Evolutionary conservation across 495 filamentous ascomycete species (phyloP).

Genomic region (Tirmania nivea): DNA sequence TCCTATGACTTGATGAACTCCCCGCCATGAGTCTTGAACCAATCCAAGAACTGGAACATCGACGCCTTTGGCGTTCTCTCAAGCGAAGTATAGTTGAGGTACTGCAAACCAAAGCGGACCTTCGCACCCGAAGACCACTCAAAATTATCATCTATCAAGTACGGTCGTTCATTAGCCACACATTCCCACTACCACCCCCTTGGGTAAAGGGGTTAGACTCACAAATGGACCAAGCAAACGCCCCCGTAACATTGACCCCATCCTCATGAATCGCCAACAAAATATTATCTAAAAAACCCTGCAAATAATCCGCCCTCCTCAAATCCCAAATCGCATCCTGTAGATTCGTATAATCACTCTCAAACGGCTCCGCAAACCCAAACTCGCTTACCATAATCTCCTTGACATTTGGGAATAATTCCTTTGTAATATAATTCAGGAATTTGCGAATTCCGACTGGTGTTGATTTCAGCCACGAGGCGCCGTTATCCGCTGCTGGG

Average conservation of each 20-base stretch:
- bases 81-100: slow-evolving; percentile 23
- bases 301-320: slow-evolving; percentile 22
- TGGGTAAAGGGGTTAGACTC: not conserved
- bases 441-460: slow-evolving; percentile 24
- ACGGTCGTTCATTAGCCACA: too few species aligned
- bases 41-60: slow-evolving; percentile 25
- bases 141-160: slow-evolving; percentile 21
- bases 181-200: too few species aligned
- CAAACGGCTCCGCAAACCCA: slow-evolving; percentile 27
- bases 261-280: slow-evolving; percentile 19
- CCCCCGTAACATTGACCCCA: slow-evolving; percentile 25
- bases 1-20: not conserved
- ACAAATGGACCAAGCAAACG: slow-evolving; percentile 25
- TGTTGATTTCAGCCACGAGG: slow-evolving; percentile 24
- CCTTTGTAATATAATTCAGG: slow-evolving; percentile 24
- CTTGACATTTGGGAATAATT: slow-evolving; percentile 23
- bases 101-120: slow-evolving; percentile 24
- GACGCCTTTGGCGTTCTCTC: slow-evolving; percentile 24
- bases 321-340: slow-evolving; percentile 22
- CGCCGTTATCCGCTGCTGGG: slow-evolving; percentile 22
- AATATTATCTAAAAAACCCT: slow-evolving; percentile 24
- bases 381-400: slow-evolving; percentile 28
- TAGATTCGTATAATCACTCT: slow-evolving; percentile 19
- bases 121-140: slow-evolving; percentile 23
- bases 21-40: slow-evolving; percentile 19